Conservation (phyloP, 139 green algal species). For the Pseudopediastrum boryanum region DNA sequence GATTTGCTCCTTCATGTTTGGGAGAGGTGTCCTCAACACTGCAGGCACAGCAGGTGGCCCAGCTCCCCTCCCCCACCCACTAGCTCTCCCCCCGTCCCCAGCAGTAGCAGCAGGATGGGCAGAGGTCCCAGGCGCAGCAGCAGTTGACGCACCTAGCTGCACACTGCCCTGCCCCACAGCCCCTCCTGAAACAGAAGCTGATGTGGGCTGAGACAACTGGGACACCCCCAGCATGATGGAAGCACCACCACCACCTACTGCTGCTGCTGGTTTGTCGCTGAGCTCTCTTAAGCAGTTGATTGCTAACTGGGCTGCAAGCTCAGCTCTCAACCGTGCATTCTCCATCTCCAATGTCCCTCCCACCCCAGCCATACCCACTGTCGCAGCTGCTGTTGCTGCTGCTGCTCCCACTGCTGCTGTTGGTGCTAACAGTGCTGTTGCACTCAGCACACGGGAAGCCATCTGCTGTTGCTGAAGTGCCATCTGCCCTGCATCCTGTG, state of each 20-base stretch:
- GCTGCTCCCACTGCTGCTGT: background rate
- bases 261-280: background rate
- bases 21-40: slow-evolving; percentile 4
- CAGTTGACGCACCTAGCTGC: background rate
- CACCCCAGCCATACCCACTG: background rate
- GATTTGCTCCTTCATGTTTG: too few species aligned
- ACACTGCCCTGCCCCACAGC: background rate
- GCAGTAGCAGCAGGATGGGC: background rate
- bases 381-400: background rate
- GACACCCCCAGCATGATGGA: background rate
- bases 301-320: slow-evolving; percentile 62
- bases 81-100: too few species aligned
- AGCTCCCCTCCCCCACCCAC: slow-evolving; percentile 2
- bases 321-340: slow-evolving; percentile 68
- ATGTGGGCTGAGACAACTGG: background rate
- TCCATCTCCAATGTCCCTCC: slow-evolving; percentile 56
- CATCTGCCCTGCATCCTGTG: background rate
- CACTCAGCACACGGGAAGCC: too few species aligned
- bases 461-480: background rate
- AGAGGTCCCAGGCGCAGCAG: slow-evolving; percentile 5
- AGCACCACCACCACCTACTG: background rate
- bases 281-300: slow-evolving; percentile 39
- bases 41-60: slow-evolving; percentile 5
- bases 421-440: slow-evolving; percentile 1
- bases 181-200: background rate